Percentiles rank a stretch among this genome's conserved stretches.
Evolutionary conservation across 441 rosid species (phyloP).

Genomic region (Metrosideros polymorpha): DNA sequence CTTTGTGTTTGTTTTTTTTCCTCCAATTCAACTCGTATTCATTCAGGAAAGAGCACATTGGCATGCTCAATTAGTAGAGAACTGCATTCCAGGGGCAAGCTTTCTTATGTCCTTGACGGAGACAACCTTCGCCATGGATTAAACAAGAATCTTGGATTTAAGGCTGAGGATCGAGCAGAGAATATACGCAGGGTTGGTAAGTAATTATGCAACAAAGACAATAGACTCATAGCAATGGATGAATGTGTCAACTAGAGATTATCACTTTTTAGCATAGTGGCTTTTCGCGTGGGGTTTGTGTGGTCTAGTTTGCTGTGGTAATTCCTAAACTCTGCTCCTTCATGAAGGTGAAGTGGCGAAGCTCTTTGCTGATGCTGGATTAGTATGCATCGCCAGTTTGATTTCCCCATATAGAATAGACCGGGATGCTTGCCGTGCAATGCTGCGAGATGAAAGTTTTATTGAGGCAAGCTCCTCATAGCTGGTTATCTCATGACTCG

Average conservation of each 20-base stretch:
- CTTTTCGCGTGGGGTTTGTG: not conserved
- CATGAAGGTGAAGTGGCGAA: conserved; percentile 75
- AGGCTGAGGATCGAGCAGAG: conserved; percentile 79
- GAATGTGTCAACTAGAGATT: not conserved
- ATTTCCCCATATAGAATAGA: conserved; percentile 89
- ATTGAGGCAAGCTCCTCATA: conserved; percentile 44
- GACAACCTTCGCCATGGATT: conserved; percentile 87
- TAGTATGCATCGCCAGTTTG: conserved; percentile 85
- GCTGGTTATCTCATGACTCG: not conserved
- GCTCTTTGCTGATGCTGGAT: conserved; percentile 86
- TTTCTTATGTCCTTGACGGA: conserved; percentile 76
- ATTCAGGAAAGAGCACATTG: conserved; percentile 76
- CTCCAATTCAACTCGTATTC: not conserved
- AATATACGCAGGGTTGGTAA: conserved; percentile 86
- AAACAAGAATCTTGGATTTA: conserved; percentile 75
- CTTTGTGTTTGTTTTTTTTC: not conserved
- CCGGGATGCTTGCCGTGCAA: conserved; percentile 72
- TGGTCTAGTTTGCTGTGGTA: not conserved
- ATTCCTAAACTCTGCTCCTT: not conserved
- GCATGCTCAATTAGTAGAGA: conserved; percentile 75
- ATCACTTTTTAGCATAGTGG: not conserved
- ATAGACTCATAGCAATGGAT: no score
- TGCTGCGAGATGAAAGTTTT: conserved; percentile 53
- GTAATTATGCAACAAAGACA: conserved; percentile 10
- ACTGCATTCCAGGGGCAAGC: conserved; percentile 52